Conservation (phyloP, 805 yeast species). For the Spathaspora gorwiae region DNA sequence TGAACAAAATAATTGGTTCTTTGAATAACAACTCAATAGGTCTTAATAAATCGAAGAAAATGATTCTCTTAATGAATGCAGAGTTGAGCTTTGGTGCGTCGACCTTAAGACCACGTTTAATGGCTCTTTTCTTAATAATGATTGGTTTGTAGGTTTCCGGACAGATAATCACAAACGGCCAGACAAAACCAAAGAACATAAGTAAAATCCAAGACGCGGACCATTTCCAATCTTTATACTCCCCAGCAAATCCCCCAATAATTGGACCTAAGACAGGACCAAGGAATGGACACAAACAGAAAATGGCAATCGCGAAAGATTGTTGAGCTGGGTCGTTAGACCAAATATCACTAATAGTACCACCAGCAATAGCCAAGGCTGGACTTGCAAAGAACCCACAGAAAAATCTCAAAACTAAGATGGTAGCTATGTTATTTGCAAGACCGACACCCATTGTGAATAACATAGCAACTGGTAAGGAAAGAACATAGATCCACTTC, state of each 20-base stretch:
- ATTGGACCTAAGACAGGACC: conserved; percentile 80
- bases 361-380: conserved; percentile 80
- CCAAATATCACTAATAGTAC: conserved; percentile 78
- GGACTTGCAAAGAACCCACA: conserved; percentile 77
- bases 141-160: conserved; percentile 81
- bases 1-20: conserved; percentile 71
- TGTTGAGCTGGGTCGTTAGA: conserved; percentile 47
- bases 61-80: conserved; percentile 41
- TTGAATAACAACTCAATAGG: conserved; percentile 65
- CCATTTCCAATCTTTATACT: conserved; percentile 66
- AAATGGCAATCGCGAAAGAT: conserved; percentile 73
- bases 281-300: conserved; percentile 72
- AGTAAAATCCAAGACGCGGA: conserved; percentile 57
- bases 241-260: conserved; percentile 68
- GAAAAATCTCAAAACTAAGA: conserved; percentile 68
- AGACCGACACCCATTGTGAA: conserved; percentile 73
- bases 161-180: conserved; percentile 44
- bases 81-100: conserved; percentile 28
- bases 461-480: conserved; percentile 64
- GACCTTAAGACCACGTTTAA: conserved; percentile 51
- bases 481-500: conserved; percentile 51
- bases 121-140: conserved; percentile 56
- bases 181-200: conserved; percentile 59
- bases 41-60: conserved; percentile 50
- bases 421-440: conserved; percentile 53